Conservation (phyloP, 169 alveolate genomes). For the Toxoplasma gondii region DNA sequence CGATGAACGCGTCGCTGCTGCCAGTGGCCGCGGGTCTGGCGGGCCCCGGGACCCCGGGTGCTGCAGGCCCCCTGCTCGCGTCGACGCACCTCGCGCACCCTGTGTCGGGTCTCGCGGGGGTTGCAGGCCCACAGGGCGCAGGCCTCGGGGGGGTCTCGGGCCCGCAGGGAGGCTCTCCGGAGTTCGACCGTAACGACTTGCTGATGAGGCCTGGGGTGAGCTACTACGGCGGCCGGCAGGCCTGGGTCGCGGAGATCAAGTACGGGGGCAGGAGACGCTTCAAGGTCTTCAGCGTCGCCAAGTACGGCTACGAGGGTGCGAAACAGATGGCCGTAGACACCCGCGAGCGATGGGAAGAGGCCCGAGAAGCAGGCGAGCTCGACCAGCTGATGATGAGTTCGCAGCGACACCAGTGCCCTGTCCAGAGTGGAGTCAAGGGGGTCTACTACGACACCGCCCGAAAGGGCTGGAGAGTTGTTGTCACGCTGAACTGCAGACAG, state of each 20-base stretch:
- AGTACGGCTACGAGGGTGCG: conserved; percentile 43
- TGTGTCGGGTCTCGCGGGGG: neutral
- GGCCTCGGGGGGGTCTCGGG: neutral
- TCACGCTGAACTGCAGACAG: conserved; percentile 36
- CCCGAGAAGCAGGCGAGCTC: conserved; percentile 34
- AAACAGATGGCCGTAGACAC: conserved; percentile 23
- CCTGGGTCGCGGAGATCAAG: conserved; percentile 54
- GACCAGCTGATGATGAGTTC: conserved; percentile 38
- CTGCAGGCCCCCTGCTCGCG: neutral
- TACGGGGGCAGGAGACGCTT: conserved; percentile 32
- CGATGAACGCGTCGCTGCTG: neutral
- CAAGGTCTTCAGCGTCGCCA: conserved; percentile 42
- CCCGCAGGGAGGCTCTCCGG: neutral
- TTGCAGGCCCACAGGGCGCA: neutral
- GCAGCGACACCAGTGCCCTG: conserved; percentile 37
- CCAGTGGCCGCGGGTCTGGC: neutral
- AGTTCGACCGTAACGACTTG: conserved; percentile 4
- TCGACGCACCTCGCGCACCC: neutral
- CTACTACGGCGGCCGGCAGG: conserved; percentile 48
- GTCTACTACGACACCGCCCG: conserved; percentile 48
- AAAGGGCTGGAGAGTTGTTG: conserved; percentile 45
- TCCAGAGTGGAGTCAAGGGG: conserved; percentile 49
- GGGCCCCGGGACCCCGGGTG: neutral
- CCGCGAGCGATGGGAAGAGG: conserved; percentile 49
- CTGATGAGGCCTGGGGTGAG: conserved; percentile 47